Conservation (phyloP, 805 yeast species). For the Monosporozyma aquatica region DNA sequence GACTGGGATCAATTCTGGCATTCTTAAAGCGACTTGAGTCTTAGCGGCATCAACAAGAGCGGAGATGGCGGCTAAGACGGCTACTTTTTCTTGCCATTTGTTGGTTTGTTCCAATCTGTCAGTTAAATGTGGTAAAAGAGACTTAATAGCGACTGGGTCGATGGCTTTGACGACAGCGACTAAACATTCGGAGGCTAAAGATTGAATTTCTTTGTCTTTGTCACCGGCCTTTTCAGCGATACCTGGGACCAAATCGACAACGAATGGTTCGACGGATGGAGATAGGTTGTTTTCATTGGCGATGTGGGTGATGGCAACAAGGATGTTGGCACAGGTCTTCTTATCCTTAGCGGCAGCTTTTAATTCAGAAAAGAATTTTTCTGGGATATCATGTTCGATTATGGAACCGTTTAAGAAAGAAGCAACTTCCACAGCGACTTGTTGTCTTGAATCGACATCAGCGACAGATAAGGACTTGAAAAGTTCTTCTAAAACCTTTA, state of each 20-base stretch:
- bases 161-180: slow-evolving; percentile 67
- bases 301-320: slow-evolving; percentile 77
- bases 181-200: slow-evolving; percentile 68
- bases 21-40: slow-evolving; percentile 93
- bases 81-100: slow-evolving; percentile 98
- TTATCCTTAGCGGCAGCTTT: slow-evolving; percentile 68
- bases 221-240: slow-evolving; percentile 82
- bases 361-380: slow-evolving; percentile 71
- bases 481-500: slow-evolving; percentile 83
- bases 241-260: slow-evolving; percentile 65
- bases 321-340: slow-evolving; percentile 74
- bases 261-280: slow-evolving; percentile 93
- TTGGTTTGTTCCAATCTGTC: slow-evolving; percentile 57
- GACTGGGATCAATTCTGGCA: slow-evolving; percentile 98
- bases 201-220: slow-evolving; percentile 70
- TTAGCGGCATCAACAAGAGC: slow-evolving; percentile 89
- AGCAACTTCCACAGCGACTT: slow-evolving; percentile 83
- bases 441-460: slow-evolving; percentile 67
- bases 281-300: slow-evolving; percentile 69
- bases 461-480: slow-evolving; percentile 90
- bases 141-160: slow-evolving; percentile 91
- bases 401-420: slow-evolving; percentile 92
- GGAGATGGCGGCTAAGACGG: slow-evolving; percentile 76
- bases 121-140: slow-evolving; percentile 73
- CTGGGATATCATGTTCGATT: slow-evolving; percentile 97